Evolutionary conservation across 768 basidiomycete species (phyloP).

Genomic region (Pleurotus eryngii): DNA sequence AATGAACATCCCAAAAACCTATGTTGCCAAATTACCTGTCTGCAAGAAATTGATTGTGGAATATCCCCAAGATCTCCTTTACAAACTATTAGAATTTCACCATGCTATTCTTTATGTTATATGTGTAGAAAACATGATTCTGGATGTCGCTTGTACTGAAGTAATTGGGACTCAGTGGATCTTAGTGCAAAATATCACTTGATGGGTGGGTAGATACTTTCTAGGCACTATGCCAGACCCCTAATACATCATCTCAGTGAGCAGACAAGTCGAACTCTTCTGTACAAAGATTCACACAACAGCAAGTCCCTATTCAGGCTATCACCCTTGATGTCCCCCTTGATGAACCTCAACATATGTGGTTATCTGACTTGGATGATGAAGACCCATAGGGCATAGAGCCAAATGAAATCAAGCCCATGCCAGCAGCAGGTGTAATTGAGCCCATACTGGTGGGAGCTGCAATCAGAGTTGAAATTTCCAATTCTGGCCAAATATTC

Average conservation of each 20-base stretch:
- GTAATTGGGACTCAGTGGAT: background rate
- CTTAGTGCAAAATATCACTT: background rate
- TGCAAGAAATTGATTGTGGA: background rate
- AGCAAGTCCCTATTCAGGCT: background rate
- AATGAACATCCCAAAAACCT: background rate
- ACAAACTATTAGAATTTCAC: background rate
- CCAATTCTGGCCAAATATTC: background rate
- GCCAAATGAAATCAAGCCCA: too few relatives aligned
- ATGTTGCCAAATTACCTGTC: background rate
- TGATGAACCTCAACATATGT: too few relatives aligned
- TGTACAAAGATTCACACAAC: background rate
- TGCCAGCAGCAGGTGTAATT: background rate
- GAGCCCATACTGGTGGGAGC: background rate
- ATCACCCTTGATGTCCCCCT: background rate
- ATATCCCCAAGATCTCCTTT: background rate
- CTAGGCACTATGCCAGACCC: background rate
- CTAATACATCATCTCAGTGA: slow-evolving; percentile 4
- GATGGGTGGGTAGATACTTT: background rate
- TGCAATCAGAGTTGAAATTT: background rate
- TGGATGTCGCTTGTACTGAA: too few relatives aligned
- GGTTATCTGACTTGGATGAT: too few relatives aligned
- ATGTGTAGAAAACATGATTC: background rate
- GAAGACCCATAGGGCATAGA: too few relatives aligned
- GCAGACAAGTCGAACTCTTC: background rate
- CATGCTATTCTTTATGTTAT: background rate